phyloP scores from a whole-genome alignment of 176 grass and related monocot genomes.

The Leersia perrieri region DNA sequence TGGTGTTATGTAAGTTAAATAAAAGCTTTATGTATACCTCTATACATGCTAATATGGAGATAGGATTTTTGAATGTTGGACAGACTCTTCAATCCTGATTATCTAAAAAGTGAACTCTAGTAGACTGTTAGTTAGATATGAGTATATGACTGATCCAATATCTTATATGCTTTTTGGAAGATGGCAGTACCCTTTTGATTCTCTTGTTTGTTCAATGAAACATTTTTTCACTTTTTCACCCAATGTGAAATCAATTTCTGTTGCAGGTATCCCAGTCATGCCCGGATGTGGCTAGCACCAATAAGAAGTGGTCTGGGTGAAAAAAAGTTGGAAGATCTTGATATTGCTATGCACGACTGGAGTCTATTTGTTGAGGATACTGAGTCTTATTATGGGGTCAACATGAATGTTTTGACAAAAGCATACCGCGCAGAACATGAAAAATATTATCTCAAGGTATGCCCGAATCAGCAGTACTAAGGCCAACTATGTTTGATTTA shows the following conservation, averaged over 20 bases:
- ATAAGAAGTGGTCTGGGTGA: slow-evolving; percentile 72
- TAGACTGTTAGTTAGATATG: no score
- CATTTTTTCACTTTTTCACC: not conserved
- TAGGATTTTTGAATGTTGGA: not conserved
- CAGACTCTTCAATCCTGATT: not conserved
- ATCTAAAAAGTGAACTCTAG: not conserved
- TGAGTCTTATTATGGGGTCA: slow-evolving; percentile 79
- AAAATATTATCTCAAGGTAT: slow-evolving; percentile 96
- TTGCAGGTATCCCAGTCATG: slow-evolving; percentile 97
- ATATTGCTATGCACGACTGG: slow-evolving; percentile 83
- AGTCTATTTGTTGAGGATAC: slow-evolving; percentile 69
- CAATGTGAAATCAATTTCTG: not conserved
- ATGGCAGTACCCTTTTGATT: not conserved
- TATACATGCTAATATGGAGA: not conserved
- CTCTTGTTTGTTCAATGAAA: not conserved
- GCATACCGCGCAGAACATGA: slow-evolving; percentile 75
- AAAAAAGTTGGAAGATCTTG: slow-evolving; percentile 79
- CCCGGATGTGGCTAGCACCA: slow-evolving; percentile 89
- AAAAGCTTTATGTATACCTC: not conserved
- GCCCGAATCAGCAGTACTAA: not conserved
- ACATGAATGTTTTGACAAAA: slow-evolving; percentile 95
- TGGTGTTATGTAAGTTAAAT: slow-evolving; percentile 83
- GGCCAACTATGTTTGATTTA: not conserved
- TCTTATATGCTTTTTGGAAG: not conserved
- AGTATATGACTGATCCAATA: not conserved